Evolutionary conservation across 78 protist species (phyloP).

Genomic region (Planoprotostelium fungivorum): DNA sequence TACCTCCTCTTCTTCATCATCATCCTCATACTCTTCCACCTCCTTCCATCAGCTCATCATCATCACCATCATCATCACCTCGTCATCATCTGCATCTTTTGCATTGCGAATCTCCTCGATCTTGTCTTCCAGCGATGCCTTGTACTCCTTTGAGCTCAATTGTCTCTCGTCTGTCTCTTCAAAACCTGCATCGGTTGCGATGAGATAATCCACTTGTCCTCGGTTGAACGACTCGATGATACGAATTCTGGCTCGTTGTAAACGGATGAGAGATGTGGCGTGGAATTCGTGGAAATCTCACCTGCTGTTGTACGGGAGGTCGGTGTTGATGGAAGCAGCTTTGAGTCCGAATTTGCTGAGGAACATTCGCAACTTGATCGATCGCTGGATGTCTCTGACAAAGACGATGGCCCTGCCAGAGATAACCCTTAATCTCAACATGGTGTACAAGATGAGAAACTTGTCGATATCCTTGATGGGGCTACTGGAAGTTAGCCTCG

Average conservation of each 20-base stretch:
- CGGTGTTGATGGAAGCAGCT: slow-evolving; percentile 65
- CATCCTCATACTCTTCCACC: slow-evolving; percentile 21
- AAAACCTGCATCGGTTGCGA: slow-evolving; percentile 77
- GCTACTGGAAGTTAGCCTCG: not conserved
- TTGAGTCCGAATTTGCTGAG: slow-evolving; percentile 69
- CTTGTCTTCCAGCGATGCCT: slow-evolving; percentile 15
- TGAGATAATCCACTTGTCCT: slow-evolving; percentile 75
- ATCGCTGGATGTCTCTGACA: slow-evolving; percentile 60
- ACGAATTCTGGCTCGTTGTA: slow-evolving; percentile 42
- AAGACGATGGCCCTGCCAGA: slow-evolving; percentile 77
- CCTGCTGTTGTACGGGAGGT: slow-evolving; percentile 66
- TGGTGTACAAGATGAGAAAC: slow-evolving; percentile 61
- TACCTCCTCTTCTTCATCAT: slow-evolving; percentile 9
- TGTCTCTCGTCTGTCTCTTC: not conserved
- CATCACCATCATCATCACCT: not conserved
- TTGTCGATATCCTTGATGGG: slow-evolving; percentile 24
- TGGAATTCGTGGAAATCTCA: not conserved
- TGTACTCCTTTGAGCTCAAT: slow-evolving; percentile 3
- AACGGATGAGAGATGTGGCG: not conserved
- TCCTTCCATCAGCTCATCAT: not conserved
- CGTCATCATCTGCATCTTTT: slow-evolving; percentile 12
- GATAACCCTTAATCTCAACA: slow-evolving; percentile 59
- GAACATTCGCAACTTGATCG: slow-evolving; percentile 76
- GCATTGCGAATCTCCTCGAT: slow-evolving; percentile 3
- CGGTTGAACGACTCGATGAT: slow-evolving; percentile 71